phyloP scores from a whole-genome alignment of 805 yeast genomes.

The Wickerhamiella bombiphila region DNA sequence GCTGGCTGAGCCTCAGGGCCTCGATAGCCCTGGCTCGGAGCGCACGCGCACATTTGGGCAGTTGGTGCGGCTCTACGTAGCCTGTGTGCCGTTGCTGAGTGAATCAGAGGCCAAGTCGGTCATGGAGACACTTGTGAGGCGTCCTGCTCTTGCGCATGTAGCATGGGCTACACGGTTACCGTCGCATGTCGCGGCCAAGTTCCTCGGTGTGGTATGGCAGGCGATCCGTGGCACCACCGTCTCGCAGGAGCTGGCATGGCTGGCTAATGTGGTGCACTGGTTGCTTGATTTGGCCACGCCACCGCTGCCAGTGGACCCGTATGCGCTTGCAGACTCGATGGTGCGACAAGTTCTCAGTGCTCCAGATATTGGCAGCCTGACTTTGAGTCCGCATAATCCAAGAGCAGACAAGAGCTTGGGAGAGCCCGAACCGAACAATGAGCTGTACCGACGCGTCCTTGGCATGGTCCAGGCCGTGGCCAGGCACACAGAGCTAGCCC shows the following conservation, averaged over 20 bases:
- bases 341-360: background rate
- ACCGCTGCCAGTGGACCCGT: constrained; percentile 1
- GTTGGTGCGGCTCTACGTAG: background rate
- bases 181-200: background rate
- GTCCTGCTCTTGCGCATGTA: background rate
- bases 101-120: background rate
- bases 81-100: background rate
- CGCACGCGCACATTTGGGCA: background rate
- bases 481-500: background rate
- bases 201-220: background rate
- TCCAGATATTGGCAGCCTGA: background rate
- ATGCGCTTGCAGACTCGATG: background rate
- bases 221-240: background rate
- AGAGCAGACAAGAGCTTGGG: too few relatives aligned
- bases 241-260: background rate
- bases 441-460: background rate
- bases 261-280: background rate
- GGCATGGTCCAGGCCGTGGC: background rate
- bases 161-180: background rate
- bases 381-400: background rate
- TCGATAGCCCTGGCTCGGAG: background rate
- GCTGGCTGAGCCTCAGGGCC: background rate
- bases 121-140: background rate
- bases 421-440: background rate
- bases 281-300: constrained; percentile 1